These are phyloP conservation scores for Lichtheimia ornata DNA, from an alignment of 371 early-diverging fungal genomes.

Conservation along the genomic window DNA sequence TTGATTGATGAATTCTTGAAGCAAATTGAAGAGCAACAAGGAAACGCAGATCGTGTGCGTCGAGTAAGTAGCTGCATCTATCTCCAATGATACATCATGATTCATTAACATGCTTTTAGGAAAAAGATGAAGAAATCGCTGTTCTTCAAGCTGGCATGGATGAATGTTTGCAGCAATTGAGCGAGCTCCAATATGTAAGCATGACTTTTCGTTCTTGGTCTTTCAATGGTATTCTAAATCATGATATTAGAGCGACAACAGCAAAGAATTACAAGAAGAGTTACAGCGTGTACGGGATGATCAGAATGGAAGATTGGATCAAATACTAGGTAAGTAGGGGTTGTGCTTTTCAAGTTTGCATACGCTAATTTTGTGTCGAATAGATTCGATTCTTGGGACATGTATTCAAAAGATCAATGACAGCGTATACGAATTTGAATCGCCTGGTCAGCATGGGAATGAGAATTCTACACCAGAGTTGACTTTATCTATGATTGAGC, in stretches of 20 bases:
- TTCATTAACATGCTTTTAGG: slow-evolving; percentile 17
- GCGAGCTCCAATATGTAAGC: slow-evolving; percentile 71
- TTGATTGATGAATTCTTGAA: slow-evolving; percentile 64
- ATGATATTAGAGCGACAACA: slow-evolving; percentile 37
- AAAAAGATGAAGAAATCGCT: slow-evolving; percentile 88
- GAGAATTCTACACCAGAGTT: slow-evolving; percentile 90
- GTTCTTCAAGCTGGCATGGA: slow-evolving; percentile 94
- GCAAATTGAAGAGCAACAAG: slow-evolving; percentile 68
- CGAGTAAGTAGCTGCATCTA: slow-evolving; percentile 28
- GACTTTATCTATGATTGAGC: slow-evolving; percentile 88
- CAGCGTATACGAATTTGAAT: slow-evolving; percentile 82
- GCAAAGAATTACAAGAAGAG: slow-evolving; percentile 65
- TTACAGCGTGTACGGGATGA: slow-evolving; percentile 64
- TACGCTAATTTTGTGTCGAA: neutral
- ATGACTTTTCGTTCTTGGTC: neutral
- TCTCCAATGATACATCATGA: neutral
- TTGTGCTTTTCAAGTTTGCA: neutral
- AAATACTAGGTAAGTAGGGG: slow-evolving; percentile 68
- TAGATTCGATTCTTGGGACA: slow-evolving; percentile 84
- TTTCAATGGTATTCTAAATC: neutral
- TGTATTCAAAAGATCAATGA: slow-evolving; percentile 89
- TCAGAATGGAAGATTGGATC: slow-evolving; percentile 74
- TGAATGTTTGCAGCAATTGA: slow-evolving; percentile 87
- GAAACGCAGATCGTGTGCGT: slow-evolving; percentile 68
- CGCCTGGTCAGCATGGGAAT: slow-evolving; percentile 81